Percentiles rank a stretch among this genome's conserved stretches.
These are phyloP conservation scores for Penicillium nucicola DNA, from an alignment of 495 filamentous ascomycete genomes.

Conservation along the genomic window DNA sequence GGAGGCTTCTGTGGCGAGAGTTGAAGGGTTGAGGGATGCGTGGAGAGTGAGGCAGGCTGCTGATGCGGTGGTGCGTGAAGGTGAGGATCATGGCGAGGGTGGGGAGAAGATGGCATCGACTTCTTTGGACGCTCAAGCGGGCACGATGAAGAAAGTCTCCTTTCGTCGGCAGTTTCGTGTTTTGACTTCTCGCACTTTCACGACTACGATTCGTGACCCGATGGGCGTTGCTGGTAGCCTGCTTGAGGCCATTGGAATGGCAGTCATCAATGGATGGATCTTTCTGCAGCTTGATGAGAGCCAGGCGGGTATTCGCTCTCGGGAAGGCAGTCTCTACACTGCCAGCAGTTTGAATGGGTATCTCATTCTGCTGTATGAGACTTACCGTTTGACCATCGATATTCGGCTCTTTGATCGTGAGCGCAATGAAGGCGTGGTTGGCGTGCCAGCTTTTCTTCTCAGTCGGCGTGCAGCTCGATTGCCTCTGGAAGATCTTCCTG, in stretches of 20 bases:
- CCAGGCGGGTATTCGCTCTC: conserved; percentile 55
- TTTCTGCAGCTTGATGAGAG: conserved; percentile 59
- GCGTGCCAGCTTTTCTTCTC: conserved; percentile 61
- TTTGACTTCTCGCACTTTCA: conserved; percentile 61
- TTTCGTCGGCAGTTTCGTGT: conserved; percentile 60
- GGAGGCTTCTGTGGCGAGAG: conserved; percentile 49
- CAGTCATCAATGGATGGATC: conserved; percentile 66
- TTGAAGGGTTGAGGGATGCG: conserved; percentile 49
- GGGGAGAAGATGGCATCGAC: neutral
- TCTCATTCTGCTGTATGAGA: conserved; percentile 69
- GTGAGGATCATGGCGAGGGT: neutral
- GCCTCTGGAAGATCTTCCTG: conserved; percentile 63
- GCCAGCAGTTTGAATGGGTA: conserved; percentile 67
- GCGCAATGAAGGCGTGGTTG: conserved; percentile 64
- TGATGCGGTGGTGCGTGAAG: conserved; percentile 7
- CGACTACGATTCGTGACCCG: conserved; percentile 66
- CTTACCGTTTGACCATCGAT: conserved; percentile 65
- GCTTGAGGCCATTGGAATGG: conserved; percentile 63
- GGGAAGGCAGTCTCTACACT: conserved; percentile 67
- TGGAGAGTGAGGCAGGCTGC: conserved; percentile 41
- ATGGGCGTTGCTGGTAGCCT: conserved; percentile 66
- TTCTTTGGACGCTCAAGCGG: neutral
- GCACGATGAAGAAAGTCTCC: conserved; percentile 26
- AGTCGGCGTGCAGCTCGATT: conserved; percentile 64
- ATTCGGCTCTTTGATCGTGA: conserved; percentile 74